A percentile compares a stretch with the other conserved stretches of the same genome.
Conservation (phyloP, 257 asterid species). For the Solanum peruvianum region DNA sequence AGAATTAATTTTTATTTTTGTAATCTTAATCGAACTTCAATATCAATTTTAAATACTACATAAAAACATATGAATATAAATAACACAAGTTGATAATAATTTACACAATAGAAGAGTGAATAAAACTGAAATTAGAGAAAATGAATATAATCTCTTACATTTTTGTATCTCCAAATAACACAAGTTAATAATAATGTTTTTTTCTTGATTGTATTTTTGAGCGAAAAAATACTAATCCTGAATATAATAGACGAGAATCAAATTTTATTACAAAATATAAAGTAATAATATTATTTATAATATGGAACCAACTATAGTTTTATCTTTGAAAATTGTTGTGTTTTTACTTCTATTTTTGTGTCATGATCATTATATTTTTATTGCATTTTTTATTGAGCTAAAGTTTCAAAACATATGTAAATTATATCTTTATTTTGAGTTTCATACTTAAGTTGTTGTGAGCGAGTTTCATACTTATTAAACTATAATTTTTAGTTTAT, state of each 20-base stretch:
- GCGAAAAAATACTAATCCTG: background rate
- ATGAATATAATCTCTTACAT: background rate
- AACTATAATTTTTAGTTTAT: too few relatives aligned
- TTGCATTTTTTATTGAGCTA: background rate
- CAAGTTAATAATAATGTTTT: too few relatives aligned
- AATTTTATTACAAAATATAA: background rate
- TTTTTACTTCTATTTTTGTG: background rate
- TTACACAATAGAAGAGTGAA: background rate
- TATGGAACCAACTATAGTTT: background rate
- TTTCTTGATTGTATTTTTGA: background rate
- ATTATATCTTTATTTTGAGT: too few relatives aligned
- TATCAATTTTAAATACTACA: background rate
- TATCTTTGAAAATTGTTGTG: too few relatives aligned
- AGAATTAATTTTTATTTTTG: accelerated
- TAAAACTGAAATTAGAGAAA: background rate
- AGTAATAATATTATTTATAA: background rate
- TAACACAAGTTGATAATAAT: background rate
- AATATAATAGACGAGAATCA: background rate
- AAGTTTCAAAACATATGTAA: too few relatives aligned
- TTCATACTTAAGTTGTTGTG: too few relatives aligned
- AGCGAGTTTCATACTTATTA: too few relatives aligned
- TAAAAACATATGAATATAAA: background rate
- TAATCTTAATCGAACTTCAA: background rate
- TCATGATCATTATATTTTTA: background rate
- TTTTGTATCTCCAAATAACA: background rate